A percentile compares a stretch with the other conserved stretches of the same genome.
phyloP scores from a whole-genome alignment of 108 stramenopile genomes.

The Discostella stelligeroides region DNA sequence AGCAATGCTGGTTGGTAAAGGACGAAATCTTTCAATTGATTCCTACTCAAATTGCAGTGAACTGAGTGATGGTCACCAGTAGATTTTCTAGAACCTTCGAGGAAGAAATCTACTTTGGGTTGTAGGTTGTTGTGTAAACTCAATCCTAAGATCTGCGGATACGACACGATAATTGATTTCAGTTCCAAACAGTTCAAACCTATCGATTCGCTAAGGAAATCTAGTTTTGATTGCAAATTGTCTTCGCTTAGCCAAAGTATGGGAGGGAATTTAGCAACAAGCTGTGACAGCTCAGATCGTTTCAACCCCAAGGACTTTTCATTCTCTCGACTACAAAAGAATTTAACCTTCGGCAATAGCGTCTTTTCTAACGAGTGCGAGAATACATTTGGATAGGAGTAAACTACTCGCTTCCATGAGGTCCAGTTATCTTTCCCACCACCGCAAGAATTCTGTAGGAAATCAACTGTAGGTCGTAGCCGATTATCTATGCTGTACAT shows the following conservation, averaged over 20 bases:
- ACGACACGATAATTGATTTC: conserved; percentile 33
- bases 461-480: conserved; percentile 32
- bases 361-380: conserved; percentile 42
- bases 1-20: conserved; percentile 55
- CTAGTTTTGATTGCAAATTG: conserved; percentile 39
- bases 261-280: conserved; percentile 50
- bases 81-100: conserved; percentile 8
- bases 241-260: conserved; percentile 45
- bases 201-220: conserved; percentile 36
- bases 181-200: conserved; percentile 28
- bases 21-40: conserved; percentile 51
- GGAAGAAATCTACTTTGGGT: conserved; percentile 50
- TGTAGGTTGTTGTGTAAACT: conserved; percentile 40
- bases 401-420: conserved; percentile 23
- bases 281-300: conserved; percentile 42
- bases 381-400: conserved; percentile 40
- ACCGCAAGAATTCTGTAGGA: conserved; percentile 31
- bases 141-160: conserved; percentile 56
- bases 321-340: conserved; percentile 1
- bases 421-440: conserved; percentile 40
- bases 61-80: background rate
- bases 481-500: conserved; percentile 38
- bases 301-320: conserved; percentile 17
- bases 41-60: conserved; percentile 29
- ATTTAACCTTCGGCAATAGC: conserved; percentile 32